Base-by-base conservation (phyloP, 148 eudicot genomes). In the Camellia granthamiana region DNA sequence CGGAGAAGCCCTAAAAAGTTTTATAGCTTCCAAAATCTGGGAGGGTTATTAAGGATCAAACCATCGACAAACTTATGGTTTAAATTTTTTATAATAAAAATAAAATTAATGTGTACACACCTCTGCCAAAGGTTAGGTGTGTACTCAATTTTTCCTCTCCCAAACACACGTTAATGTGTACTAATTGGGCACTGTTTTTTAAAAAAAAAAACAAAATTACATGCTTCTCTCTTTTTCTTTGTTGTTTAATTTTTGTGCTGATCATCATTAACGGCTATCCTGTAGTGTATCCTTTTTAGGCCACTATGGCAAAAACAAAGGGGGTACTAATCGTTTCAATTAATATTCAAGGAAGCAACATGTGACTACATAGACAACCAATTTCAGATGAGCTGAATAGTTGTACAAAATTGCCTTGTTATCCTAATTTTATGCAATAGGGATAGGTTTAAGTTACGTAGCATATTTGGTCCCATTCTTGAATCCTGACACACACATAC, bases 261-360 rank as follows among this genome's bases (percentile, higher is more conserved):
- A 58, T 58, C 49, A 56, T 58, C 64, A 30, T 16, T 73, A 56
- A 14, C 13, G n/a, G 52, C 4, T 7, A 12, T 19, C n/a, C 38
- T 14, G 11, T 38, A 18, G 9, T 9, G 8, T 13, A 54, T n/a
- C 12, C 7, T 51, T 21, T 72, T 72, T 10, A 55, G 15, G 56
- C 19, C 41, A 72, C 75, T 9, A 72, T 49, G 75, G 73, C 56
- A 18, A 70, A 70, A 19, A 21, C 15, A 49, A 51, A 72, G 10
- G 30, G 30, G 61, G 46, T 8, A 73, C 44, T 13, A 23, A 73
- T 23, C 75, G 41, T 46, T 41, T 55, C 38, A 30, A 30, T 30
- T 30, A 30, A 30, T 30, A 41, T 58, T 7, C 47, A 74, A 72
- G 61, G 69, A 66, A 15, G 55, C 79, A 56, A 82, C 21, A 72